phyloP scores from a whole-genome alignment of 2,329 filamentous ascomycete genomes.

The Paramyrothecium roridum region DNA sequence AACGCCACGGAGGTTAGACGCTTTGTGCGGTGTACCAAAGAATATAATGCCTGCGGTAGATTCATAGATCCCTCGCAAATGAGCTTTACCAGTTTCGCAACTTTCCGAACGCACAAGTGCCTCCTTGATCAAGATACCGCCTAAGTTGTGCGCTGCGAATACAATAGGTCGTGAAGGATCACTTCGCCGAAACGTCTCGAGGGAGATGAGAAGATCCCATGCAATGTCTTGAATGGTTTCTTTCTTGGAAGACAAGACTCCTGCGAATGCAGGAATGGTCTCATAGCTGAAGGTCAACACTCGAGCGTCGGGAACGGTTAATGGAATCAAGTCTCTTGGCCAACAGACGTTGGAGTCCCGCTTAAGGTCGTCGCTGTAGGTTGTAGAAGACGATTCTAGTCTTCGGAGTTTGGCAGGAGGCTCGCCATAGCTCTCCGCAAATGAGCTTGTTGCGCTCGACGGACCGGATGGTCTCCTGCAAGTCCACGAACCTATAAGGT shows the following conservation, averaged over 20 bases:
- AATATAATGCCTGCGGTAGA: constrained; percentile 25
- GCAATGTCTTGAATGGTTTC: constrained; percentile 27
- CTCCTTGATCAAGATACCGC: constrained; percentile 29
- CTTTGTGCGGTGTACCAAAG: constrained; percentile 29
- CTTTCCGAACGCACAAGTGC: constrained; percentile 6
- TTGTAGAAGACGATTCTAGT: not conserved
- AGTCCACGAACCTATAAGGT: constrained; percentile 15
- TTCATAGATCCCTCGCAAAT: constrained; percentile 13
- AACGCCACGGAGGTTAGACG: constrained; percentile 16
- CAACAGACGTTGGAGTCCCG: constrained; percentile 12
- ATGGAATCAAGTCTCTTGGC: constrained; percentile 17
- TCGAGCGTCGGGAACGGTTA: constrained; percentile 15
- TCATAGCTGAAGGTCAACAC: constrained; percentile 26
- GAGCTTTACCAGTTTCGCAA: constrained; percentile 3
- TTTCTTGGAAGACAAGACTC: constrained; percentile 17
- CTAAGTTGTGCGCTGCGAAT: constrained; percentile 29
- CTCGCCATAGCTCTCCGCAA: not conserved
- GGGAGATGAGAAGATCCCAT: constrained; percentile 25
- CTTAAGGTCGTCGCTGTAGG: not conserved
- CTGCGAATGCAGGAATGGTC: constrained; percentile 18
- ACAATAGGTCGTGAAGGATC: constrained; percentile 19
- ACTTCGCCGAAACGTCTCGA: constrained; percentile 24
- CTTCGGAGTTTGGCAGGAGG: not conserved
- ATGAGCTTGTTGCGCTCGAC: not conserved
- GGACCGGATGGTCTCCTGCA: constrained; percentile 4